phyloP scores from a whole-genome alignment of 352 stramenopile genomes.

The Globisporangium sylvaticum region DNA sequence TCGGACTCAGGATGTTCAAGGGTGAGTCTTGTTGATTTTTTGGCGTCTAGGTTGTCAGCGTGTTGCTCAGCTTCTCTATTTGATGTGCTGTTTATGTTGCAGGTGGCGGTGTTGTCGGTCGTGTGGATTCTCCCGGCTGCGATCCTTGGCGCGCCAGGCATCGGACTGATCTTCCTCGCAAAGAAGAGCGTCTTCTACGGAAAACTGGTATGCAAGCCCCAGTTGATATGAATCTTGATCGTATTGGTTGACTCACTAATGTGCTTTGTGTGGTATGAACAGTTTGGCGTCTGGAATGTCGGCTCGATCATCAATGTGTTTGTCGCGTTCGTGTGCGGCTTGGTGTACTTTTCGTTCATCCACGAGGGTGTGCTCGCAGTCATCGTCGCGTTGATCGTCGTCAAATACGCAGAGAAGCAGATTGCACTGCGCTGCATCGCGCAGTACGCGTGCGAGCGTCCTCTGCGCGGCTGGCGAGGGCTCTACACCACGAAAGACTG shows the following conservation, averaged over 20 bases:
- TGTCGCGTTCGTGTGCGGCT: slow-evolving; percentile 50
- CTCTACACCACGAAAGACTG: slow-evolving; percentile 84
- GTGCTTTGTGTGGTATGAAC: no score
- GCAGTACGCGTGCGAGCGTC: slow-evolving; percentile 66
- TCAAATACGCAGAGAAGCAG: slow-evolving; percentile 76
- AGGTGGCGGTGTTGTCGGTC: slow-evolving; percentile 63
- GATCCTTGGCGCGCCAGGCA: slow-evolving; percentile 49
- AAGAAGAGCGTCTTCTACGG: slow-evolving; percentile 74
- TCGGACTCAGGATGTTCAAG: slow-evolving; percentile 71
- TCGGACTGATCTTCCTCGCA: slow-evolving; percentile 69
- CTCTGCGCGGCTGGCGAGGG: slow-evolving; percentile 66
- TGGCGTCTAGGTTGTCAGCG: background rate
- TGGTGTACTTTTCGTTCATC: slow-evolving; percentile 62
- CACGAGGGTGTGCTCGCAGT: slow-evolving; percentile 70
- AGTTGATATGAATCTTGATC: no score
- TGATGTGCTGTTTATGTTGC: slow-evolving; percentile 3
- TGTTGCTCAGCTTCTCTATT: slow-evolving; percentile 12
- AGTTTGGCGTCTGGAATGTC: slow-evolving; percentile 68
- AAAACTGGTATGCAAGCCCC: slow-evolving; percentile 38
- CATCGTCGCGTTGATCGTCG: slow-evolving; percentile 36
- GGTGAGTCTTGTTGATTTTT: slow-evolving; percentile 27
- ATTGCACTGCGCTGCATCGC: slow-evolving; percentile 66
- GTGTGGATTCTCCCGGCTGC: slow-evolving; percentile 57
- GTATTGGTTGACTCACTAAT: no score
- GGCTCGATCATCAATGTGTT: slow-evolving; percentile 68